Percentiles rank a stretch among this genome's conserved stretches.
Evolutionary conservation across 345 rosid species (phyloP).

Genomic region (Firmiana major): DNA sequence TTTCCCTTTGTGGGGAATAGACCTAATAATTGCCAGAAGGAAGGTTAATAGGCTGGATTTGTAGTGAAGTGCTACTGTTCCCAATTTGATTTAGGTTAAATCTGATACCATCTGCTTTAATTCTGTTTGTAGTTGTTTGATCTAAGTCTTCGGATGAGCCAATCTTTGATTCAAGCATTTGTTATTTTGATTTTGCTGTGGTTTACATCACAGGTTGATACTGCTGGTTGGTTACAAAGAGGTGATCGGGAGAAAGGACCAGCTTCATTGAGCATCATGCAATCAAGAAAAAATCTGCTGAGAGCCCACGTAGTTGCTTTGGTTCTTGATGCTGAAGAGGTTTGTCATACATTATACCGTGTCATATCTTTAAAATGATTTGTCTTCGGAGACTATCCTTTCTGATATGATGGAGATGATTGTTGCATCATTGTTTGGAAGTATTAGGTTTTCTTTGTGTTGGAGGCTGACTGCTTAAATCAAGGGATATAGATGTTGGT

Average conservation of each 20-base stretch:
- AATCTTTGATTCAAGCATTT: neutral
- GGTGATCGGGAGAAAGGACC: constrained; percentile 85
- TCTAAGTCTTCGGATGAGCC: neutral
- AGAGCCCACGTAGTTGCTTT: constrained; percentile 91
- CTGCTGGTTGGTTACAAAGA: constrained; percentile 98
- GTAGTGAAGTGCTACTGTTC: neutral
- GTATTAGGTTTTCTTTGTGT: neutral
- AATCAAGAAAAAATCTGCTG: constrained; percentile 90
- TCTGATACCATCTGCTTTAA: neutral
- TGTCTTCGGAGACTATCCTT: neutral
- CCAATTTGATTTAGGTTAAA: neutral
- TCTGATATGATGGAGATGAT: neutral
- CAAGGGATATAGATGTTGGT: neutral
- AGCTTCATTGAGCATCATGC: constrained; percentile 83
- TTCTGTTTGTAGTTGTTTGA: neutral
- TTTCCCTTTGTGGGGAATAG: neutral
- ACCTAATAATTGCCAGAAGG: neutral
- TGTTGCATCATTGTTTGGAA: neutral
- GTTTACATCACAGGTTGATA: constrained; percentile 61
- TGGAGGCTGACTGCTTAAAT: neutral
- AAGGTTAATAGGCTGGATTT: neutral
- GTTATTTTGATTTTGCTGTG: constrained; percentile 3
- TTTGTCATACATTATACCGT: constrained; percentile 21
- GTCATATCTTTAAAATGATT: neutral
- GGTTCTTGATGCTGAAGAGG: constrained; percentile 97